Conservation (phyloP, 306 rosid genomes). For the Lathyrus oleraceus region DNA sequence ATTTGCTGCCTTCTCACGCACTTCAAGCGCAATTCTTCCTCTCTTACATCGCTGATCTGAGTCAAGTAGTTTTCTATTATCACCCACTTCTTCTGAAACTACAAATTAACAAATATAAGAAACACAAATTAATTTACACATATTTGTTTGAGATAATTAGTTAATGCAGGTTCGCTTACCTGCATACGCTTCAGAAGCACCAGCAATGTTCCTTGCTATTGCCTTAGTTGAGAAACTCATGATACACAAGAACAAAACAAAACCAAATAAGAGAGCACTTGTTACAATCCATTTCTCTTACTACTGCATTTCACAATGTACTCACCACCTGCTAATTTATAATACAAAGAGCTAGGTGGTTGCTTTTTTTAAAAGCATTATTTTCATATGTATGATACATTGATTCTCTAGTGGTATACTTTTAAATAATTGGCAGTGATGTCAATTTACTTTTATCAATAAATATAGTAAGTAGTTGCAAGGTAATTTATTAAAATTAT, state of each 20-base stretch:
- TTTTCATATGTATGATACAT: neutral
- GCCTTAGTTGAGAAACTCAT: neutral
- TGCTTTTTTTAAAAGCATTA: neutral
- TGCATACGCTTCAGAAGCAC: neutral
- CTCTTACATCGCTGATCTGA: conserved; percentile 3
- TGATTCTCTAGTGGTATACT: no score
- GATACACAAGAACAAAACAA: neutral
- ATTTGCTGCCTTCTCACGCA: neutral
- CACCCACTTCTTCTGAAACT: neutral
- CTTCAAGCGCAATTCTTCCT: neutral
- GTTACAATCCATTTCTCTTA: conserved; percentile 9
- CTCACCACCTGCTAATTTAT: neutral
- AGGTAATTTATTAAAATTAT: neutral
- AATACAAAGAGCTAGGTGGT: neutral
- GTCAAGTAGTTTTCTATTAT: neutral
- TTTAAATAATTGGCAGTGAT: no score
- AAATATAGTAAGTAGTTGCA: neutral
- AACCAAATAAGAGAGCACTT: neutral
- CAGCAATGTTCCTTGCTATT: neutral
- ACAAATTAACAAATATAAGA: neutral
- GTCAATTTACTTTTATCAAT: neutral
- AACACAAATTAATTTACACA: neutral
- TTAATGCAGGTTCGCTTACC: neutral
- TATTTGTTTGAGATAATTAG: neutral
- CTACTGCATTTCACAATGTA: neutral